Conservation (phyloP, 495 filamentous ascomycete genomes). For the Penicillium goetzii region DNA sequence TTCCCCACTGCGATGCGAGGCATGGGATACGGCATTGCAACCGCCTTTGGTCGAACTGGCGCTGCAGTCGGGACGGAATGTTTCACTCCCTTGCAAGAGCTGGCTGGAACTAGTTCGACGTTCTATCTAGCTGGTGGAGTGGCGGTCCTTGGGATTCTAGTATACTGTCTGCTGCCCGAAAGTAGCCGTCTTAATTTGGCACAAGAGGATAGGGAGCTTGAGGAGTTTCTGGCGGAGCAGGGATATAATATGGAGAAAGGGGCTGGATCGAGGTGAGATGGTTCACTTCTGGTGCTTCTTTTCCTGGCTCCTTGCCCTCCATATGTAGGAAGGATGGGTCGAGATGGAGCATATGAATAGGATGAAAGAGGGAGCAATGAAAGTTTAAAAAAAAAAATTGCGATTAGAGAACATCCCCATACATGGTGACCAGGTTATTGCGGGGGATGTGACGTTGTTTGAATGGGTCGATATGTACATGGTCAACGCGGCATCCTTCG, state of each 20-base stretch:
- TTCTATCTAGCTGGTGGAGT: slow-evolving; percentile 41
- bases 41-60: slow-evolving; percentile 42
- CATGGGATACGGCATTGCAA: slow-evolving; percentile 42
- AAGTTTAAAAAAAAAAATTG: too few relatives aligned
- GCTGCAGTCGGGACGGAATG: slow-evolving; percentile 42
- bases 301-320: background rate
- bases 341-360: background rate
- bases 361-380: background rate
- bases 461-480: too few relatives aligned
- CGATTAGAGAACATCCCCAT: too few relatives aligned
- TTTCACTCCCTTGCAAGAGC: slow-evolving; percentile 37
- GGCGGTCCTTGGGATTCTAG: slow-evolving; percentile 34
- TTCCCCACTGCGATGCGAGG: slow-evolving; percentile 43
- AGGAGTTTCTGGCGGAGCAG: slow-evolving; percentile 30
- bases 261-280: background rate
- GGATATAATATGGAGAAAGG: slow-evolving; percentile 34
- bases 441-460: too few relatives aligned
- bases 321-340: background rate
- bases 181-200: slow-evolving; percentile 38
- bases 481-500: too few relatives aligned
- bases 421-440: too few relatives aligned
- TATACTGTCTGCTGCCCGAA: slow-evolving; percentile 41
- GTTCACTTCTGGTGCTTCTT: background rate
- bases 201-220: slow-evolving; percentile 34
- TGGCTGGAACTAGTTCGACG: slow-evolving; percentile 33